Conservation (phyloP, 1,284 basidiomycete species). For the Ganoderma meredithae region DNA sequence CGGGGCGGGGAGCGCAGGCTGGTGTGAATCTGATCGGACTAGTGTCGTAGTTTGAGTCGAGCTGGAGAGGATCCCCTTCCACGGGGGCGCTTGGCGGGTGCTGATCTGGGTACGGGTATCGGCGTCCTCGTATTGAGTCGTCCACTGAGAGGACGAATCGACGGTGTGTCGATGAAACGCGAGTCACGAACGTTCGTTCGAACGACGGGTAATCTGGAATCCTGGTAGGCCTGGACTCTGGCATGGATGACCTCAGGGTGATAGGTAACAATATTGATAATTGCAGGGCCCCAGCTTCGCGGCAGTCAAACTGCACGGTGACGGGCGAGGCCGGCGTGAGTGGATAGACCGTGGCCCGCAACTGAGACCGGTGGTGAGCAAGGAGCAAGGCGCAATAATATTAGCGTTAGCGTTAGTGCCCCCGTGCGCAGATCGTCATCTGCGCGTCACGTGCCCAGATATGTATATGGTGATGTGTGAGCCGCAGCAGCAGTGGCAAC, state of each 20-base stretch:
- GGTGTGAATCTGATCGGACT: no score
- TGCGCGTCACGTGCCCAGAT: background rate
- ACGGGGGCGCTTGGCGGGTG: background rate
- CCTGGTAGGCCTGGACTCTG: background rate
- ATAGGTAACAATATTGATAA: background rate
- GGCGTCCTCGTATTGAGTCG: no score
- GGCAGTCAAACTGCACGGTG: background rate
- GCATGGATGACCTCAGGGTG: background rate
- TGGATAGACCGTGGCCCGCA: no score
- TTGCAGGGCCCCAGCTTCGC: background rate
- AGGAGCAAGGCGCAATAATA: background rate
- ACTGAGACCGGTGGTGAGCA: background rate
- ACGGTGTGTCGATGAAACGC: background rate
- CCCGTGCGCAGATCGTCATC: slow-evolving; percentile 3
- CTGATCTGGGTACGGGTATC: background rate
- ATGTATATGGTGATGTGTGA: background rate
- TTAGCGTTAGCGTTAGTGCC: background rate
- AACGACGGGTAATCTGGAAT: background rate
- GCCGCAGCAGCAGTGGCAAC: background rate
- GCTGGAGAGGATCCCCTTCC: background rate
- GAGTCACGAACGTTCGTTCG: background rate
- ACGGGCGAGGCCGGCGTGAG: no score
- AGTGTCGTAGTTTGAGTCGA: no score
- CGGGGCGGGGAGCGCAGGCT: background rate
- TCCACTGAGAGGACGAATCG: background rate